A percentile compares a stretch with the other conserved stretches of the same genome.
Conservation (phyloP, 1,139 yeast species). For the Yamadazyma jaroonii region DNA sequence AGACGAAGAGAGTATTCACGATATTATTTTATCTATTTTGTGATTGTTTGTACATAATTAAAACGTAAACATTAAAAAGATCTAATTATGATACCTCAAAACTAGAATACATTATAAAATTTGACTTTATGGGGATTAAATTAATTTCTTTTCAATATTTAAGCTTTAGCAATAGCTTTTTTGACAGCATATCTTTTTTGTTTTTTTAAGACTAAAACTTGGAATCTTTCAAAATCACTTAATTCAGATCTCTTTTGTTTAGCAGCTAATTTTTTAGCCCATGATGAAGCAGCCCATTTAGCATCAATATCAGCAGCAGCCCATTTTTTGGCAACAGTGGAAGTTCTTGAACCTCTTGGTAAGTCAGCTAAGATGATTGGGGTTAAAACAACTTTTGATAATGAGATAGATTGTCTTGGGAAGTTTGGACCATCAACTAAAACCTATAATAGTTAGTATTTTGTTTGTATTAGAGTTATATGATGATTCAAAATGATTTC, state of each 20-base stretch:
- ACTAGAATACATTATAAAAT: conserved; percentile 30
- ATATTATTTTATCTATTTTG: conserved; percentile 17
- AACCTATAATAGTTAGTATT: conserved; percentile 50
- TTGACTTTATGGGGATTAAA: conserved; percentile 8
- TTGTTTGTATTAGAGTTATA: not conserved
- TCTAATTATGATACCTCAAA: conserved; percentile 31
- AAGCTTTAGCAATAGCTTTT: conserved; percentile 82
- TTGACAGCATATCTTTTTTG: conserved; percentile 94
- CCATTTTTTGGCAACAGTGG: conserved; percentile 89
- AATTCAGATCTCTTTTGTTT: conserved; percentile 90
- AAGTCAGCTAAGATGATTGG: conserved; percentile 81
- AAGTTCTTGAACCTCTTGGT: conserved; percentile 94
- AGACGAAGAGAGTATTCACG: conserved; percentile 7
- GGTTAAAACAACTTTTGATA: conserved; percentile 81
- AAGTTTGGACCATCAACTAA: conserved; percentile 96
- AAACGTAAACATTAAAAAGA: conserved; percentile 32
- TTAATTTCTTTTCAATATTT: conserved; percentile 29
- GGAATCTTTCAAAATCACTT: conserved; percentile 99
- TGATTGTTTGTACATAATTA: conserved; percentile 16
- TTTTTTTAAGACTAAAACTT: conserved; percentile 94
- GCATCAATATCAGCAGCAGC: conserved; percentile 82
- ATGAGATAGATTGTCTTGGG: conserved; percentile 87
- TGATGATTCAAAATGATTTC: too few species aligned
- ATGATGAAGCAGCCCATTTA: conserved; percentile 90
- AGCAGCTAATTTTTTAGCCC: conserved; percentile 98